Evolutionary conservation across 345 rosid genomes (phyloP), one percentile per base, ranked within the genome.

Genomic region (Dimocarpus longan): DNA sequence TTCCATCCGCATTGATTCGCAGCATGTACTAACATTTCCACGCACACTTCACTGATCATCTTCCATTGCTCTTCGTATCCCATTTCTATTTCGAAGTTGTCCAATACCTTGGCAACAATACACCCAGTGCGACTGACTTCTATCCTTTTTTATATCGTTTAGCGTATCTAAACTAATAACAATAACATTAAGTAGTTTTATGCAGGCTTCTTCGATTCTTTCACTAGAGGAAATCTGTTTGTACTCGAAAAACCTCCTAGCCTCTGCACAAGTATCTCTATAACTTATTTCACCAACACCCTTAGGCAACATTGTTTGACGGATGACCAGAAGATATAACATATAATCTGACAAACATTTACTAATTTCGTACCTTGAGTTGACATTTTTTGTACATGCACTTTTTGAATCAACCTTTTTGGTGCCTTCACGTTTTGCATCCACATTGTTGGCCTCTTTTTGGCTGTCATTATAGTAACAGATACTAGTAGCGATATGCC

Each of bases 401-500:
- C 5, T 28, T 15, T 5, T 11, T 0, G 26, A 4, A 16, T 57
- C 63, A n/a, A n/a, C n/a, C n/a, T n/a, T n/a, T 6, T 0, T 6
- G 5, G 6, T 0, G 3, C 8, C 0, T 73, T 12, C 37, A 0
- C 5, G 43, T 15, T 5, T 11, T 0, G 26, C 4, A 16, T 57
- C 63, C 8, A 5, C 63, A 57, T 21, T 57, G 8, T 42, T 8
- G 18, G 57, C 44, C 10, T 26, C 69, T 66, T 66, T 37, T 65
- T 4, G 0, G 18, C 9, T 65, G 21, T 70, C 39, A 22, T 18
- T 22, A 4, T 39, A 0, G 63, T 40, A 18, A 64, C 81, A 81
- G 3, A 81, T 19, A n/a, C 62, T 8, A 16, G 84, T 80, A 3
- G 82, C 84, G 10, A 84, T 81, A 68, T 84, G 77, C 84, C 84